Base-by-base conservation (phyloP, 176 grass and related monocot genomes). In the Rhipidocladum racemiflorum region DNA sequence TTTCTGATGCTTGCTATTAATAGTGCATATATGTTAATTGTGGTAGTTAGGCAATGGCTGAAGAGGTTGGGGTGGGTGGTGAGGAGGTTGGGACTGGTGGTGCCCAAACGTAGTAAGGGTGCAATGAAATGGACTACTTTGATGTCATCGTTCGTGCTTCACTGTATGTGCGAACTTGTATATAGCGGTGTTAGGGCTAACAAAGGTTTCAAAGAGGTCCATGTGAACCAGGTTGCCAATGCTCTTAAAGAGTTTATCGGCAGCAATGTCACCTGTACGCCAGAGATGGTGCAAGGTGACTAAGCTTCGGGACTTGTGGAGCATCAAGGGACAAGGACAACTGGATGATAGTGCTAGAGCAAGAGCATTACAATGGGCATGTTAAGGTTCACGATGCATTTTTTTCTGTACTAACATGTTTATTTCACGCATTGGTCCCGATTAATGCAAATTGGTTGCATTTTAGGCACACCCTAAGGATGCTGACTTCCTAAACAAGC, bases 381-480 rank as follows among this genome's bases (percentile, higher is more conserved):
- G 6, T 54, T 21, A 54, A 53, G 18, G 17, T 54, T 21, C 7
- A 1, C 7, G 50, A 54, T 21, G 18, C 50, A 32, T 32, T 32
- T 1, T 32, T 32, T 32, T 32, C 30, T 2, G 1, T 1, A 32
- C 2, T 32, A 1, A 1, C 30, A 32, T 1, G 1, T 32, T 32
- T 1, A 1, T 32, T 2, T 2, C 1, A 2, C 30, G 30, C 2
- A 2, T 2, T 32, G 1, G 30, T 2, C 2, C 5, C 18, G 16
- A 18, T 4, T 18, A 1, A 17, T 50, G 0, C 6, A 0, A 54
- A 2, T 50, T 50, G 1, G 17, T 21, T 54, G 4, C 6, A 17
- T 54, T 0, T 54, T 54, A 54, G 50, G 17, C 50, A 54, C 18
- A 21, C 18, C 50, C 50, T 7, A 54, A 54, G 50, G 18, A 54